Evolutionary conservation across 1,139 yeast species (phyloP).

Genomic region (Maudiozyma humilis): DNA sequence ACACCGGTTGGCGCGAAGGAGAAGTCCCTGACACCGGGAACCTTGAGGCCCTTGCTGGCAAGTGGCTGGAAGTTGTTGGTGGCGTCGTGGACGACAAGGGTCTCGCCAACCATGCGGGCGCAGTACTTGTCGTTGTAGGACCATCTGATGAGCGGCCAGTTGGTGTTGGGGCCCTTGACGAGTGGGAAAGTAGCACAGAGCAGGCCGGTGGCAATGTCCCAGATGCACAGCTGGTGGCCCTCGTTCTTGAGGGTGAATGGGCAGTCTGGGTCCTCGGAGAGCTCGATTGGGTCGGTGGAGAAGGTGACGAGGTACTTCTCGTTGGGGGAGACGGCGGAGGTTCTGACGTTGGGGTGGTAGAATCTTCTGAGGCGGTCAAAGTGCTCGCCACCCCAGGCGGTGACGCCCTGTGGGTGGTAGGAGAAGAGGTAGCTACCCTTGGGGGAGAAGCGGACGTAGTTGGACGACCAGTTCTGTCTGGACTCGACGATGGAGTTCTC

Average conservation of each 20-base stretch:
- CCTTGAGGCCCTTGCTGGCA: constrained; percentile 78
- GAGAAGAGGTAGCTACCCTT: constrained; percentile 85
- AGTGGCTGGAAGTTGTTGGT: constrained; percentile 62
- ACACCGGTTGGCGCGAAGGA: constrained; percentile 93
- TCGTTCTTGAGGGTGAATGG: constrained; percentile 85
- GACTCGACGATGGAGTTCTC: constrained; percentile 78
- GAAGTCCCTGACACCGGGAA: constrained; percentile 82
- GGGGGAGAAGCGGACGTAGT: constrained; percentile 80
- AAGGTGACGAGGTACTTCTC: constrained; percentile 87
- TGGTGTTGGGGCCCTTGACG: constrained; percentile 72
- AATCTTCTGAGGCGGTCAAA: constrained; percentile 71
- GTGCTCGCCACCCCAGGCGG: constrained; percentile 89
- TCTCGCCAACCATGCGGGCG: constrained; percentile 93
- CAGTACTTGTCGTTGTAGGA: constrained; percentile 87
- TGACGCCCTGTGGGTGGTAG: constrained; percentile 90
- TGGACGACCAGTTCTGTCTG: constrained; percentile 76
- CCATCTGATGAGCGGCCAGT: constrained; percentile 98
- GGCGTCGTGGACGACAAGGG: constrained; percentile 74
- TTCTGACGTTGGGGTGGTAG: constrained; percentile 82
- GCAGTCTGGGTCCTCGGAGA: constrained; percentile 36
- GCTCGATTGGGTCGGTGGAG: constrained; percentile 73
- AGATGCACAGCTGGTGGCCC: constrained; percentile 89
- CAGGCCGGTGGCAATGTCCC: constrained; percentile 82
- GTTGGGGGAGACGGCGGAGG: constrained; percentile 85
- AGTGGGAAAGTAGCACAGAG: constrained; percentile 86